A percentile compares a stretch with the other conserved stretches of the same genome.
phyloP scores from a whole-genome alignment of 768 basidiomycete species.

The Suillus fuscotomentosus region DNA sequence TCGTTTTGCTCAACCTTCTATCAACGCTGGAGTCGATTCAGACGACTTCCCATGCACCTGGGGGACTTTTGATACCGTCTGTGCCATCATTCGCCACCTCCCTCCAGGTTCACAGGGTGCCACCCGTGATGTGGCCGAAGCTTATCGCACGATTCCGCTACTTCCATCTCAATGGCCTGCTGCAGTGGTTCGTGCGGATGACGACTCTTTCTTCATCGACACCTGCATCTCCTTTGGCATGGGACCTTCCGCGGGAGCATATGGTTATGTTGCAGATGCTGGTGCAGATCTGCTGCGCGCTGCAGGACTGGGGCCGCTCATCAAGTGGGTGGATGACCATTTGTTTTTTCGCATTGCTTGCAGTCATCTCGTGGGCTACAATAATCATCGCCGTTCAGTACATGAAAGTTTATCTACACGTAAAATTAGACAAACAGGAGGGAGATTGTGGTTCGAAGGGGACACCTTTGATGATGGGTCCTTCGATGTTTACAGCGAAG shows the following conservation, averaged over 20 bases:
- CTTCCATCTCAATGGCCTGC: background rate
- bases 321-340: background rate
- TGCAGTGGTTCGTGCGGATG: background rate
- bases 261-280: background rate
- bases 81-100: background rate
- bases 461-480: too few relatives aligned
- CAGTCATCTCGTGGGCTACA: background rate
- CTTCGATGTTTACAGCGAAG: too few relatives aligned
- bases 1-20: background rate
- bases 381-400: background rate
- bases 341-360: background rate
- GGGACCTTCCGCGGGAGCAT: background rate
- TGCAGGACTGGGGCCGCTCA: background rate
- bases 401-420: rapidly evolving
- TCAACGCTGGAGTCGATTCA: background rate
- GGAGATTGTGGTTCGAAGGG: too few relatives aligned
- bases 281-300: background rate
- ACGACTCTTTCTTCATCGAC: background rate
- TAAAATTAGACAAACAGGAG: too few relatives aligned
- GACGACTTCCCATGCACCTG: background rate
- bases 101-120: background rate
- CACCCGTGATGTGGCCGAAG: background rate
- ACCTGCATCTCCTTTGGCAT: background rate
- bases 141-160: background rate
- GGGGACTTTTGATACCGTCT: background rate